phyloP scores from a whole-genome alignment of 2,329 filamentous ascomycete species.

The Lizonia empirigonia region DNA sequence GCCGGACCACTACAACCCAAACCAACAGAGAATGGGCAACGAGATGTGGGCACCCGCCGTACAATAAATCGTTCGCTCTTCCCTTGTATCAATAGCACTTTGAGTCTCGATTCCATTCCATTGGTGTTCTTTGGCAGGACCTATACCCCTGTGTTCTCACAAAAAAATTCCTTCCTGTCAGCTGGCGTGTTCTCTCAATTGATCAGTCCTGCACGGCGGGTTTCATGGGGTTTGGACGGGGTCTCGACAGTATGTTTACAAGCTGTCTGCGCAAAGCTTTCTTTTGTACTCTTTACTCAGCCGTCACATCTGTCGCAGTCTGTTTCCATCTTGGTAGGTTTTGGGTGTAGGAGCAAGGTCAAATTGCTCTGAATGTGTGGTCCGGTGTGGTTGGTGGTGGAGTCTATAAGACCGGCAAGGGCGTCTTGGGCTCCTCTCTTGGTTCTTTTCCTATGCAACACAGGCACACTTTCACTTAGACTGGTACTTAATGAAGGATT shows the following conservation, averaged over 20 bases:
- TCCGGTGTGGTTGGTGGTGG: constrained; percentile 27
- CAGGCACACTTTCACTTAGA: constrained; percentile 42
- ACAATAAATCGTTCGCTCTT: constrained; percentile 40
- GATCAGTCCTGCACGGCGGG: constrained; percentile 34
- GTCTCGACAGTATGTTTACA: constrained; percentile 21
- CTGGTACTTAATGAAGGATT: constrained; percentile 51
- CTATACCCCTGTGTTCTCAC: constrained; percentile 49
- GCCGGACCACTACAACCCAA: constrained; percentile 56
- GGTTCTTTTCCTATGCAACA: constrained; percentile 36
- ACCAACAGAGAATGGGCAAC: constrained; percentile 45
- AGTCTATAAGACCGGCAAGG: constrained; percentile 43
- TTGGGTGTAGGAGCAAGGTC: constrained; percentile 17
- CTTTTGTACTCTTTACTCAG: constrained; percentile 31
- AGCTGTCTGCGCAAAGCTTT: constrained; percentile 23
- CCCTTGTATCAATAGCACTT: constrained; percentile 41
- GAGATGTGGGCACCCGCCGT: constrained; percentile 52
- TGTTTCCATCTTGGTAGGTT: constrained; percentile 28
- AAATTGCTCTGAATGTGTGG: constrained; percentile 14
- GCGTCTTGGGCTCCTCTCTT: constrained; percentile 33
- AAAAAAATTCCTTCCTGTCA: constrained; percentile 42
- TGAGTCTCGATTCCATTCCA: constrained; percentile 40
- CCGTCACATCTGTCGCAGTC: constrained; percentile 35
- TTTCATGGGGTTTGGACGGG: constrained; percentile 31
- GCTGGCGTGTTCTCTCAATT: constrained; percentile 39
- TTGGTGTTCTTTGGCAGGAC: constrained; percentile 47